Base-by-base conservation (phyloP, 306 rosid genomes). In the Trichosanthes truncata region DNA sequence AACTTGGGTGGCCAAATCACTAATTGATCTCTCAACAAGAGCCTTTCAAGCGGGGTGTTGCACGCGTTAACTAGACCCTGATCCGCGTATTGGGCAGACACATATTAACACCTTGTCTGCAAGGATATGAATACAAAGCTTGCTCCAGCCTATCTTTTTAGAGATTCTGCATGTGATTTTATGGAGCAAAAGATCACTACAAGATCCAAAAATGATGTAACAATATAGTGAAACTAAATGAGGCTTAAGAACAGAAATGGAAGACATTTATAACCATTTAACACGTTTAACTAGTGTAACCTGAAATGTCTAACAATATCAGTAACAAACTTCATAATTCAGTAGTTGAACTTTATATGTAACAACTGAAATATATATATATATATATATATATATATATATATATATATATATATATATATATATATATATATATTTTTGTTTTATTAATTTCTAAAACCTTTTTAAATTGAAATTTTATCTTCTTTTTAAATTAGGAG, bases 131-230 rank as follows among this genome's bases (percentile, higher is more conserved):
- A 84, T 51, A 3, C 69, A 49, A 25, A 49, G 82, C 80, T 62
- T 79, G 56, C 83, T 79, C 65, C 79, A 3, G 45, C 56, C 83
- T 83, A 80, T 81, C 90, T 83, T 71, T 53, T 90, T 82, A 92
- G 84, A 72, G 87, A 87, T 71, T 84, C 97, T 93, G 96, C 78
- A 49, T 46, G 71, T 68, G 87, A 83, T 71, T 83, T 72, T 69
- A 83, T 29, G 23, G 84, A 5, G 66, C 60, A 74, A 49, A 49
- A 74, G 1, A 74, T 46, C 45, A 49, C 78, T 52, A 49, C 45
- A 26, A 12, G 77, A 29, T 49, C 23, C 15, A 29, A 6, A 73
- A 23, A 40, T 43, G 31, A 48, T 14, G 6, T 68, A n/a, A 71
- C 29, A 41, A 10, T 45, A 14, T 71, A 73, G 4, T 73, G 13